Evolutionary conservation across 108 stramenopile species (phyloP), one percentile per base, ranked within the genome.

Genomic region (Schizochytrium sp.): DNA sequence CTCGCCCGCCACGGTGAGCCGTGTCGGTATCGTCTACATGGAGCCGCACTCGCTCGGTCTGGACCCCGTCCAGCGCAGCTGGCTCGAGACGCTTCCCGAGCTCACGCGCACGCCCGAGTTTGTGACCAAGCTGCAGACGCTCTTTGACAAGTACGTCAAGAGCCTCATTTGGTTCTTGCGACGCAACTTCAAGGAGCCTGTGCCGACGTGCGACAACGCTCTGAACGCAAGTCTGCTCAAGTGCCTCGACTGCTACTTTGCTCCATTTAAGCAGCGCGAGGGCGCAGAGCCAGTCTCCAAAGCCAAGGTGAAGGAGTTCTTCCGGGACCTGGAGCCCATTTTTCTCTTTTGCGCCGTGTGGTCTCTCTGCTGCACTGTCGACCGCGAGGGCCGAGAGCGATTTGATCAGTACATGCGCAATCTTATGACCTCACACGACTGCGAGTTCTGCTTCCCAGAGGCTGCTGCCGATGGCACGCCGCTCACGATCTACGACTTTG

Each of bases 11-110:
- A 95, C 95, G 28, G 95, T 95, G 14, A 92, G 91, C 8, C 95
- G 95, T 5, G 94, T 94, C 58, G 95, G 95, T 14, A 93, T 95
- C 72, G 94, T 95, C 60, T 95, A 95, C 92, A 95, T 93, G 93
- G 95, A 95, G 90, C 95, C 95, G 5, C 89, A 72, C 19, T 89
- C 92, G 25, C 88, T 95, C 5, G 95, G 95, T 25, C 58, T 93
- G 1, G 94, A 95, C 60, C 92, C 87, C 21, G 91, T 95, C 14
- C 51, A 92, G 29, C 91, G 92, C 57, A 87, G 88, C 29, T 95
- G 94, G 94, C 60, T 95, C 21, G 89, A 88, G 58, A 41, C 12
- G 5, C 87, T 93, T 51, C 92, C 91, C 19, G 45, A 21, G 19
- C 89, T 89, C 5, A 69, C 44, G 19, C 47, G 89, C 14, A 92